A percentile compares a stretch with the other conserved stretches of the same genome.
Evolutionary conservation across 495 filamentous ascomycete genomes (phyloP).

Genomic region (Daldinia vernicosa): DNA sequence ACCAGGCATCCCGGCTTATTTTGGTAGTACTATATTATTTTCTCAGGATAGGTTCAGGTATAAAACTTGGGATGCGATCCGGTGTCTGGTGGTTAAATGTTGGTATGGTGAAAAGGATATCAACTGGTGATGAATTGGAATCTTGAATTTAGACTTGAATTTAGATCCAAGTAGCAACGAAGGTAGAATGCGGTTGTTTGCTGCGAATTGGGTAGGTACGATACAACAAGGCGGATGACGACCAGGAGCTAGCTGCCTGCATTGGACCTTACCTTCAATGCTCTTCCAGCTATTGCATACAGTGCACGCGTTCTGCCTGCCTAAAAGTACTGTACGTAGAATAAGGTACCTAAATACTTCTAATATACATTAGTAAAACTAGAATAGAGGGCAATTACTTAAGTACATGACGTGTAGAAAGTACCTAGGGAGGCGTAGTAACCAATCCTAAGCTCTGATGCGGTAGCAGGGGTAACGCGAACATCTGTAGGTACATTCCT

Average conservation of each 20-base stretch:
- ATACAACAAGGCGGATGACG: constrained; percentile 40
- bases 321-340: neutral
- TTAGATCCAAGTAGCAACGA: neutral
- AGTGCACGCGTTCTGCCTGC: constrained; percentile 18
- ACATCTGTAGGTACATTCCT: constrained; percentile 8
- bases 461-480: constrained; percentile 33
- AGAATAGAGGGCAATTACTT: too few relatives aligned
- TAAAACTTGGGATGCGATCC: constrained; percentile 1
- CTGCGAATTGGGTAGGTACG: constrained; percentile 9
- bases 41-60: neutral
- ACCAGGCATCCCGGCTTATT: constrained; percentile 78
- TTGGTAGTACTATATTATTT: constrained; percentile 2
- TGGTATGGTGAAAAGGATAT: constrained; percentile 1
- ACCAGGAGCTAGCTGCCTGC: constrained; percentile 46
- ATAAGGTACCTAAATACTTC: neutral
- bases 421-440: neutral
- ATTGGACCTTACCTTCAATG: constrained; percentile 13
- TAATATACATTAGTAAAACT: neutral
- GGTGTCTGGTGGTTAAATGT: constrained; percentile 3
- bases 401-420: neutral
- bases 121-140: neutral
- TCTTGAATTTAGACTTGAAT: neutral
- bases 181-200: constrained; percentile 20
- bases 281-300: neutral
- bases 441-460: neutral